Evolutionary conservation across 192 early-diverging fungal species (phyloP), one percentile per base, ranked within the genome.

Genomic region (Dissophora ornata): DNA sequence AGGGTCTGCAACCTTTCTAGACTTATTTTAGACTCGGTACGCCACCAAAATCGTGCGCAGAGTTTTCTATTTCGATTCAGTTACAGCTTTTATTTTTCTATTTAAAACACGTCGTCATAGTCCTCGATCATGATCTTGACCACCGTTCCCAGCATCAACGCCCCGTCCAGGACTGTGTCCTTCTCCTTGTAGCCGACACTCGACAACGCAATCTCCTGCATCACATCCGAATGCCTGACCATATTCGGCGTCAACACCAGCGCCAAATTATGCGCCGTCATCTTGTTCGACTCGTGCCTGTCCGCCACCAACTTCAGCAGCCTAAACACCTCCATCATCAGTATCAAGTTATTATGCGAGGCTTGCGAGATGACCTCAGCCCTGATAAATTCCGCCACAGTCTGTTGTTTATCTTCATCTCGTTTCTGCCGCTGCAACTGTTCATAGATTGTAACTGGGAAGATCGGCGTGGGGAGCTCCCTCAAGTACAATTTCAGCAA

Each of bases 211-310:
- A 77, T 77, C 65, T 77, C 73, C 34, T 67, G 73, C 65, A 77
- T 77, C 11, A 77, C 73, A 51, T 77, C 59, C 19, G 46, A 34
- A 19, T 77, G 73, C 22, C 73, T 83, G 36, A 96, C 87, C 66
- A 98, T 83, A 62, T 96, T 98, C 7, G 95, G 95, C 6, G 93
- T 84, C 87, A 94, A 93, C 2, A 96, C 91, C 13, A 95, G 87
- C 0, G 93, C 91, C 46, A 97, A 80, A 74, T 93, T 95, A 32
- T 82, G 80, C 4, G 91, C 62, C 2, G 90, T 95, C 96, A 98
- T 98, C 58, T 89, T 84, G 85, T 97, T 98, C 1, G 67, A 64
- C 38, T 78, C 66, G 21, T 87, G 82, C 65, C 92, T 82, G 24
- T 86, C 81, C 22, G 93, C 87, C 28, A 96, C 88, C 18, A 89